A percentile compares a stretch with the other conserved stretches of the same genome.
These are phyloP conservation scores for Rhizomucor miehei DNA, from an alignment of 371 early-diverging fungal genomes.

Conservation along the genomic window DNA sequence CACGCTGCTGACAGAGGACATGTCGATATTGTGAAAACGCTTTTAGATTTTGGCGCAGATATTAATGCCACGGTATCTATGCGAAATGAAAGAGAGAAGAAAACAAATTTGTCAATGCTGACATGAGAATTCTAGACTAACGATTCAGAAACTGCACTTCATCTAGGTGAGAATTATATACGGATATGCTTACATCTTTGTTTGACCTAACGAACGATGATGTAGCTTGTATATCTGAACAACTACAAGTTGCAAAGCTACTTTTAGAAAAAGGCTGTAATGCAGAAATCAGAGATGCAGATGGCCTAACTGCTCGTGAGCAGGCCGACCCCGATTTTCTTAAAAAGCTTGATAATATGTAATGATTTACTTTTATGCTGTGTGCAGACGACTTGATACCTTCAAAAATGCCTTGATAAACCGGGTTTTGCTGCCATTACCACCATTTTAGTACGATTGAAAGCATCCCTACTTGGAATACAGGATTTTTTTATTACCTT, in stretches of 20 bases:
- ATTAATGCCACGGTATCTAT: slow-evolving; percentile 15
- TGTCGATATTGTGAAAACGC: slow-evolving; percentile 19
- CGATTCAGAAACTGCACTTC: slow-evolving; percentile 39
- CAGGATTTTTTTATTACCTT: no score
- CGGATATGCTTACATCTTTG: not conserved
- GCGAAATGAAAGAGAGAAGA: slow-evolving; percentile 1
- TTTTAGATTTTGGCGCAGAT: slow-evolving; percentile 38
- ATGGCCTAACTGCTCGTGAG: slow-evolving; percentile 38
- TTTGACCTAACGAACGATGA: not conserved
- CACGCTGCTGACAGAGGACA: slow-evolving; percentile 45
- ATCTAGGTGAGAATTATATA: slow-evolving; percentile 31
- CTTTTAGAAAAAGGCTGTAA: slow-evolving; percentile 28
- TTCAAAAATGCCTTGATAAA: no score
- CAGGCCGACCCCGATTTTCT: slow-evolving; percentile 20
- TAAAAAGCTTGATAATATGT: no score
- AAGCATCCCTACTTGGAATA: no score
- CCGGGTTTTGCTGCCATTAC: no score
- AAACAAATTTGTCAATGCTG: not conserved
- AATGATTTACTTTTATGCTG: no score
- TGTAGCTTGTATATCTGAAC: slow-evolving; percentile 46
- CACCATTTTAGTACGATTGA: no score
- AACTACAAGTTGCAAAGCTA: slow-evolving; percentile 25
- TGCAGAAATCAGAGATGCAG: slow-evolving; percentile 19
- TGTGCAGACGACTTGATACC: no score
- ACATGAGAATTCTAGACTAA: slow-evolving; percentile 14